phyloP scores from a whole-genome alignment of 2,329 filamentous ascomycete species.

The Verticillium nubilum region DNA sequence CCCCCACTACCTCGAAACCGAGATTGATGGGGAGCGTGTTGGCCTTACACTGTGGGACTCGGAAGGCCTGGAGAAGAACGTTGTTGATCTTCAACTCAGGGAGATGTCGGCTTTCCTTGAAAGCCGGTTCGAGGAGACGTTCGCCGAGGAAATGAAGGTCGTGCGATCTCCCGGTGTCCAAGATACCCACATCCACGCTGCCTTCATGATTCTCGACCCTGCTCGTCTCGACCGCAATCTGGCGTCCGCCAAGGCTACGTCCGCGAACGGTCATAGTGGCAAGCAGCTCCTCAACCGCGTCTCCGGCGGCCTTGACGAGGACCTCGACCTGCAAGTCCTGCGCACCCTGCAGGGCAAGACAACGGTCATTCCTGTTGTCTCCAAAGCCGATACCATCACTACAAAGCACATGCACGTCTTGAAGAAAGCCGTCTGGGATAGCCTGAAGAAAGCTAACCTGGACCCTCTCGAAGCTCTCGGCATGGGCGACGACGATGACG shows the following conservation, averaged over 20 bases:
- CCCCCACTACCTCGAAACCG: conserved; percentile 86
- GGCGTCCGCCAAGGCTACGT: conserved; percentile 53
- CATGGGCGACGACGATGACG: conserved; percentile 66
- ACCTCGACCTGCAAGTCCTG: conserved; percentile 85
- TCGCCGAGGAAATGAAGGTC: conserved; percentile 96
- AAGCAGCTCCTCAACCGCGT: conserved; percentile 40
- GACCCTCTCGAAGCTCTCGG: conserved; percentile 85
- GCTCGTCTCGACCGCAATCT: conserved; percentile 79
- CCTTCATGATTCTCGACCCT: conserved; percentile 88
- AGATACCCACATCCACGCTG: conserved; percentile 96
- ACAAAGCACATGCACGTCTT: conserved; percentile 87
- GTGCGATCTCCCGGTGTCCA: conserved; percentile 85
- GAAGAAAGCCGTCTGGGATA: conserved; percentile 86
- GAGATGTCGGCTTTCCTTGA: conserved; percentile 91
- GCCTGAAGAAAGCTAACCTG: conserved; percentile 76
- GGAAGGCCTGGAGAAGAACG: conserved; percentile 86
- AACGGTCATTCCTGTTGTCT: conserved; percentile 89
- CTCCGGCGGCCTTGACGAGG: conserved; percentile 73
- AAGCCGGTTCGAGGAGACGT: conserved; percentile 97
- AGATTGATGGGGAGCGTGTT: conserved; percentile 86
- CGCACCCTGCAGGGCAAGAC: conserved; percentile 88
- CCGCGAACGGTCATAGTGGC: conserved; percentile 45
- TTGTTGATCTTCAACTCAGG: conserved; percentile 89
- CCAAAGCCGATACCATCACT: conserved; percentile 97
- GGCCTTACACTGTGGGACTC: conserved; percentile 97